These are phyloP conservation scores for Triticum dicoccoides DNA, from an alignment of 176 grass and related monocot genomes.

Conservation along the genomic window DNA sequence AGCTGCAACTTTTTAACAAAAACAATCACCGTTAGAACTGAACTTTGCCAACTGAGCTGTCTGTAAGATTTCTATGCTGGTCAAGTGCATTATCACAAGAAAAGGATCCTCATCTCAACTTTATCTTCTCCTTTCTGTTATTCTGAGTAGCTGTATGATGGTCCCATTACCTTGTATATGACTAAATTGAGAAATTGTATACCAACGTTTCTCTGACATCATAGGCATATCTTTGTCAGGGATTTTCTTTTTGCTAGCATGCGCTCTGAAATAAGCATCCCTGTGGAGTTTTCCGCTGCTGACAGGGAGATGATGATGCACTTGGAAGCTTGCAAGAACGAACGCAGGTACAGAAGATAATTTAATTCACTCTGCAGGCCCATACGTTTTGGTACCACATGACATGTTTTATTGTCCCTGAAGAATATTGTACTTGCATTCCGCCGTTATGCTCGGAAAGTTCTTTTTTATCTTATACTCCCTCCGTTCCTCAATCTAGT, in stretches of 20 bases:
- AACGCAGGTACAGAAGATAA: conserved; percentile 12
- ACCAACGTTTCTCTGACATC: conserved; percentile 35
- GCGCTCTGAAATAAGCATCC: conserved; percentile 18
- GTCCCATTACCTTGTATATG: conserved; percentile 17
- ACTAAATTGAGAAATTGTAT: conserved; percentile 13
- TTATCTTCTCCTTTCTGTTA: conserved; percentile 25
- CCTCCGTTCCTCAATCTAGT: too few species aligned
- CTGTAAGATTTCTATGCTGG: conserved; percentile 25
- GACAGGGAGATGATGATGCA: conserved; percentile 16
- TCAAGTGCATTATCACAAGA: conserved; percentile 32
- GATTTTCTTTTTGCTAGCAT: conserved; percentile 10
- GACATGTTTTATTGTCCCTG: background rate
- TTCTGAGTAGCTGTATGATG: conserved; percentile 23
- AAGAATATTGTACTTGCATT: background rate
- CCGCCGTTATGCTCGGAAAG: background rate
- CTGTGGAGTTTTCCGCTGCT: conserved; percentile 15
- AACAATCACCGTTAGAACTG: conserved; percentile 6
- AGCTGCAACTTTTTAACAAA: conserved; percentile 22
- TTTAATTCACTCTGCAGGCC: conserved; percentile 5
- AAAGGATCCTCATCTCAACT: conserved; percentile 25
- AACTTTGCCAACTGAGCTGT: conserved; percentile 32
- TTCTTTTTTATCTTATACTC: background rate
- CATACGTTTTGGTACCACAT: background rate
- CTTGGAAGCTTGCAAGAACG: conserved; percentile 7
- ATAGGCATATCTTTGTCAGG: conserved; percentile 22